Evolutionary conservation across 202 grass and related monocot species (phyloP).

Genomic region (Carex arenaria): DNA sequence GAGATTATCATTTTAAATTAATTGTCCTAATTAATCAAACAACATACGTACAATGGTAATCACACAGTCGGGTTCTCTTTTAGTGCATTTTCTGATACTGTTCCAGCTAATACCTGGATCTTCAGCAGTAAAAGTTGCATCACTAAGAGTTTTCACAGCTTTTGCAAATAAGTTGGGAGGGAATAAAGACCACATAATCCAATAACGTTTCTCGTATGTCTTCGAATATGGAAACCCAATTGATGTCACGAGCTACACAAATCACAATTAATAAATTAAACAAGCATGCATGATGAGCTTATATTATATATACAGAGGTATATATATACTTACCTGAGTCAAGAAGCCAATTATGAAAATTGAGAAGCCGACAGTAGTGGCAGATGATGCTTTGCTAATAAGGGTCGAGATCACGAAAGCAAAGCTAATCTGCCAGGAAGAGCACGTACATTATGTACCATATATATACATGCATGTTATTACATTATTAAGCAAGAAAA

Average conservation of each 20-base stretch:
- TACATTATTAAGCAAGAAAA: no score
- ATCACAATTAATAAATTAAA: conserved; percentile 19
- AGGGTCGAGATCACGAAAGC: conserved; percentile 94
- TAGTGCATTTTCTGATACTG: conserved; percentile 40
- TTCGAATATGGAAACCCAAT: conserved; percentile 63
- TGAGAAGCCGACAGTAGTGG: conserved; percentile 89
- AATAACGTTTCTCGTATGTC: conserved; percentile 38
- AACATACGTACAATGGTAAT: conserved; percentile 61
- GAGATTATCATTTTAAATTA: no score
- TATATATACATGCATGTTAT: no score
- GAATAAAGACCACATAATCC: conserved; percentile 76
- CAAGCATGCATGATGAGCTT: background rate
- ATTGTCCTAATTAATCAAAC: no score
- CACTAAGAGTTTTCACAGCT: conserved; percentile 62
- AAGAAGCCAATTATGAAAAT: conserved; percentile 95
- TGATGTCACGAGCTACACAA: conserved; percentile 64
- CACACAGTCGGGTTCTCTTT: conserved; percentile 50
- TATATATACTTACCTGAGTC: conserved; percentile 46
- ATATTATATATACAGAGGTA: background rate
- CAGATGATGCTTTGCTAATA: conserved; percentile 69
- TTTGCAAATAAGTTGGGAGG: conserved; percentile 84
- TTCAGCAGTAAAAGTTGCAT: conserved; percentile 61
- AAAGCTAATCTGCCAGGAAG: conserved; percentile 57
- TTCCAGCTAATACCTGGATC: conserved; percentile 80
- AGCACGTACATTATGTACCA: no score